phyloP scores from a whole-genome alignment of 306 rosid genomes.

The Acacia acuminata region DNA sequence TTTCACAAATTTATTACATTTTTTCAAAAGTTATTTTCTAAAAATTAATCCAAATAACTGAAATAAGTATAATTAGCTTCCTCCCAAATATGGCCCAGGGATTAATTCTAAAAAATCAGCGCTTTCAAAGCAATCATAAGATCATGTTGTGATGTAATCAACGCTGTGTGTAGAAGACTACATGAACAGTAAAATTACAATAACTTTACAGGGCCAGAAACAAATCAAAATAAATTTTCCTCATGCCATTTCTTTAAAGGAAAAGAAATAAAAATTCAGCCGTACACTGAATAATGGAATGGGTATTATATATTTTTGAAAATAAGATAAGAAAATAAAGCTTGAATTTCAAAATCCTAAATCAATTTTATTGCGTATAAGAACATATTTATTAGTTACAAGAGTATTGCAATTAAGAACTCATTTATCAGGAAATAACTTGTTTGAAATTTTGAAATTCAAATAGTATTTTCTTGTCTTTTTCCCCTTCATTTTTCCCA shows the following conservation, averaged over 20 bases:
- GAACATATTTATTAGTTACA: too few relatives aligned
- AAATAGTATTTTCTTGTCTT: too few relatives aligned
- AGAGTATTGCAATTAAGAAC: too few relatives aligned
- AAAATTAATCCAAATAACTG: too few relatives aligned
- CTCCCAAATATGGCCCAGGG: neutral
- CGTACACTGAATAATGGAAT: neutral
- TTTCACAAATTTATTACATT: too few relatives aligned
- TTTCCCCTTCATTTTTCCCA: neutral
- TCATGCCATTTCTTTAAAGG: neutral
- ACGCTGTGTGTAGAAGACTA: neutral
- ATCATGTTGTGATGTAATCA: neutral
- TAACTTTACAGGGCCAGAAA: neutral
- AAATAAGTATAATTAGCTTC: neutral
- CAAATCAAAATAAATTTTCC: neutral
- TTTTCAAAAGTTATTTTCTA: neutral
- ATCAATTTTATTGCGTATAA: too few relatives aligned
- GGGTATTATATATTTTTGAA: too few relatives aligned
- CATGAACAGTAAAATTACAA: neutral
- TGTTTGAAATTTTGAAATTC: too few relatives aligned
- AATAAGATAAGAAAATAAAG: too few relatives aligned
- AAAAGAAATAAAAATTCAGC: too few relatives aligned
- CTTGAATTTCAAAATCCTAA: too few relatives aligned
- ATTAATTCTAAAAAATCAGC: neutral
- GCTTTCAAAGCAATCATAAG: neutral
- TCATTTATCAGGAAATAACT: too few relatives aligned